Conservation (phyloP, 2,329 filamentous ascomycete species). For the Botrytis squamosa region DNA sequence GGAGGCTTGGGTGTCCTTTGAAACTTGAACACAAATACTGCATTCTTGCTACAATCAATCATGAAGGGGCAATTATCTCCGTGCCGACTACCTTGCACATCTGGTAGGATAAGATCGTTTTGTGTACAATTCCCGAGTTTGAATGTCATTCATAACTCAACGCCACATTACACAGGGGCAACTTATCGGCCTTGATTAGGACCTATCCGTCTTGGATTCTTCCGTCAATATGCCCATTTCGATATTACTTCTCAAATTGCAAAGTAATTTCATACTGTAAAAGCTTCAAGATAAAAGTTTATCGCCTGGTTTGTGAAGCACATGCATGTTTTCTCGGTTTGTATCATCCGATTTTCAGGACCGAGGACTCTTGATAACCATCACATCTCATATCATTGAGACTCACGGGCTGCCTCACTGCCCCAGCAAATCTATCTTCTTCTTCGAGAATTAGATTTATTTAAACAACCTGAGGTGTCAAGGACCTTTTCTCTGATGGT, state of each 20-base stretch:
- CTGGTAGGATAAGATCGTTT: not conserved
- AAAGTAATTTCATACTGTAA: not conserved
- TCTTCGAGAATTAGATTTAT: not conserved
- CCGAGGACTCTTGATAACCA: not conserved
- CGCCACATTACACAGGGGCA: not conserved
- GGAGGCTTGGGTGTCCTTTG: not conserved
- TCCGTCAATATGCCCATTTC: not conserved
- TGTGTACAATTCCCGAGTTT: not conserved
- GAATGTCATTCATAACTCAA: not conserved
- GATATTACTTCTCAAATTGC: not conserved
- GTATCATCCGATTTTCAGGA: not conserved
- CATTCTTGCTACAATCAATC: not conserved
- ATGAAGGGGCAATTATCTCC: not conserved
- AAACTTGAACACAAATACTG: not conserved
- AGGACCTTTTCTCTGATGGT: not conserved
- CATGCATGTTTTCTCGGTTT: not conserved
- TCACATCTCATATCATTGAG: not conserved
- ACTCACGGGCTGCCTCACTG: too few relatives aligned
- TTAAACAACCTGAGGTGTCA: not conserved
- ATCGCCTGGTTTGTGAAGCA: not conserved
- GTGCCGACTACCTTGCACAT: not conserved
- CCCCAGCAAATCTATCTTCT: too few relatives aligned
- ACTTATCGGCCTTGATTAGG: not conserved
- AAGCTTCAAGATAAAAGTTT: not conserved
- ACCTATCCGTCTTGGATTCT: not conserved